Percentiles rank a stretch among this genome's conserved stretches.
phyloP scores from a whole-genome alignment of 1,284 basidiomycete genomes.

The Mrakiaceae sp. region DNA sequence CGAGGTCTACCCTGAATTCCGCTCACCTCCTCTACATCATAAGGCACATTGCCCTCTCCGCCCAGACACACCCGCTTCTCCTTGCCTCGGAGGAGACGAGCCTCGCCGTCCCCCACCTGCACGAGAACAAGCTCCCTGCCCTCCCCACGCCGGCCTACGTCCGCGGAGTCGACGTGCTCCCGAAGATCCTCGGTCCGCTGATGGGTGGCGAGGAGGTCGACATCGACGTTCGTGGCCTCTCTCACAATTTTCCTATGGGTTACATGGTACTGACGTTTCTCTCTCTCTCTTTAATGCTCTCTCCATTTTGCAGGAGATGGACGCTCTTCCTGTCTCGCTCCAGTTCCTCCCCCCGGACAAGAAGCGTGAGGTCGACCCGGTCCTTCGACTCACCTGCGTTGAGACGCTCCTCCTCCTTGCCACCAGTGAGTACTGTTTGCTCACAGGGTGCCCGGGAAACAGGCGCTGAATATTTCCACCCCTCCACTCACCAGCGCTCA shows the following conservation, averaged over 20 bases:
- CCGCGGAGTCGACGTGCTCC: constrained; percentile 69
- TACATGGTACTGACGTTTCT: constrained; percentile 76
- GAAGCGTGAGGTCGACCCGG: constrained; percentile 66
- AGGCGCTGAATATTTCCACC: not conserved
- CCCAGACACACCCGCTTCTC: constrained; percentile 15
- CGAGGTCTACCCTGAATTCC: too few species aligned
- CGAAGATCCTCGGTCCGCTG: constrained; percentile 75
- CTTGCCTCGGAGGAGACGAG: constrained; percentile 12
- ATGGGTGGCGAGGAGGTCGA: constrained; percentile 92
- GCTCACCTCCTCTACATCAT: too few species aligned
- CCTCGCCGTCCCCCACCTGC: constrained; percentile 13
- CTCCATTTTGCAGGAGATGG: constrained; percentile 57
- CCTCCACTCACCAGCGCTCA: constrained; percentile 41
- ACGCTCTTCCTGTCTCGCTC: constrained; percentile 66
- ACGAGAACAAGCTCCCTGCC: constrained; percentile 4
- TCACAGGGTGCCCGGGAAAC: not conserved
- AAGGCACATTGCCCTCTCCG: constrained; percentile 14
- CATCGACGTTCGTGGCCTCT: constrained; percentile 50
- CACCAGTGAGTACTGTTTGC: constrained; percentile 43
- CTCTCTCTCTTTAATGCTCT: constrained; percentile 27
- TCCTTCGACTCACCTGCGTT: constrained; percentile 69
- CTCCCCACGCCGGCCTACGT: constrained; percentile 43
- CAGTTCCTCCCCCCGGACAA: constrained; percentile 84
- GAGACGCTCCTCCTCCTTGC: constrained; percentile 83
- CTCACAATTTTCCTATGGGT: constrained; percentile 12